Evolutionary conservation across 73 alveolate genomes (phyloP).

Genomic region (Paramecium octaurelia): DNA sequence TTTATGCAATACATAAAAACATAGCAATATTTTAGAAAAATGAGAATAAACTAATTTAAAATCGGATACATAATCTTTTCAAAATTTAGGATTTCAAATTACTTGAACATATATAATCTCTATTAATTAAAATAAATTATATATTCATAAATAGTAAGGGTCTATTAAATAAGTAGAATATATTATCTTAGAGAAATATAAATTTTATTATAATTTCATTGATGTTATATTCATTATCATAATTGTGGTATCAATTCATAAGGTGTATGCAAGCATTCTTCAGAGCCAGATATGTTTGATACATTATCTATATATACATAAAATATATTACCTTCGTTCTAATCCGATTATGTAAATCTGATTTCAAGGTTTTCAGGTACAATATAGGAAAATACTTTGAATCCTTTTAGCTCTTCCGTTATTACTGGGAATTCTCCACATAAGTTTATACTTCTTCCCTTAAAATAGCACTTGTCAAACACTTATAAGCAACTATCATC

Average conservation of each 20-base stretch:
- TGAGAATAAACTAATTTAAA: conserved; percentile 55
- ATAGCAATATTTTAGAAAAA: conserved; percentile 82
- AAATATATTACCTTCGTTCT: not conserved
- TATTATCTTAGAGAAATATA: not conserved
- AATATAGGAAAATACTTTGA: not conserved
- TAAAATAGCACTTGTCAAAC: not conserved
- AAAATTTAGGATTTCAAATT: conserved; percentile 27
- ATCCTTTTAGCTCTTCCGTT: not conserved
- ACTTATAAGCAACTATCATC: not conserved
- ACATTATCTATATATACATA: not conserved
- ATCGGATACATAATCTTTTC: not conserved
- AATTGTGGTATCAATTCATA: conserved; percentile 1
- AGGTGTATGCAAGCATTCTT: not conserved
- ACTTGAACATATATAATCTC: no score
- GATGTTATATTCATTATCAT: not conserved
- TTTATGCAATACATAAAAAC: conserved; percentile 80
- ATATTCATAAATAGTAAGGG: no score
- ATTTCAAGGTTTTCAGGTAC: not conserved
- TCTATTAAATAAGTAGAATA: no score
- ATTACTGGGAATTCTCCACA: conserved; percentile 42
- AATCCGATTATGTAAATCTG: not conserved
- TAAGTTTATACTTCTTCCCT: not conserved
- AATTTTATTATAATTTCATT: not conserved
- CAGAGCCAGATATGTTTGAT: not conserved
- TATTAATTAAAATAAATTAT: no score